Conservation (phyloP, 345 rosid species). For the Physaria fendleri region DNA sequence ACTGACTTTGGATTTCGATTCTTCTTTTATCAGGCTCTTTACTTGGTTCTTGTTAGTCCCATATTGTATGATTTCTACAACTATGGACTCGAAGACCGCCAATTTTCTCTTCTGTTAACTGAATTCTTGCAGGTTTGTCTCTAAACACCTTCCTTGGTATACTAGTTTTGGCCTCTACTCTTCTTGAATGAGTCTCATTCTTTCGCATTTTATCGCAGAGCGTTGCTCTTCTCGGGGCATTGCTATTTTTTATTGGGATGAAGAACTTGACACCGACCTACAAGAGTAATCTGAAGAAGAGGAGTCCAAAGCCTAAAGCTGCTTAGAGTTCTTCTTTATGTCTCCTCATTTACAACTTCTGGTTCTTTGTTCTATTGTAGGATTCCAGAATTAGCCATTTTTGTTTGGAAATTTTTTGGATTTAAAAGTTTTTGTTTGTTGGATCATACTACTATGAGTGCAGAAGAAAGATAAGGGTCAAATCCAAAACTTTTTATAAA, state of each 20-base stretch:
- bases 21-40: conserved; percentile 41
- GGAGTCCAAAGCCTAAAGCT: conserved; percentile 45
- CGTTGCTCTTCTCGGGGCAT: conserved; percentile 71
- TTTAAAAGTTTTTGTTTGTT: background rate
- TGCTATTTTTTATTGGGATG: conserved; percentile 81
- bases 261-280: conserved; percentile 50
- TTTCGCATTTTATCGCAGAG: conserved; percentile 35
- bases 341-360: conserved; percentile 10
- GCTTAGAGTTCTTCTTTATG: conserved; percentile 31
- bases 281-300: conserved; percentile 48
- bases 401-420: conserved; percentile 5
- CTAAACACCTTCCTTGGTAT: background rate
- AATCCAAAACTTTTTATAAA: too few species aligned
- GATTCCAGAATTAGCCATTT: too few species aligned
- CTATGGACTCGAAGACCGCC: conserved; percentile 37
- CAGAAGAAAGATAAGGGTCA: too few species aligned
- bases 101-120: conserved; percentile 38
- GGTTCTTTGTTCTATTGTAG: conserved; percentile 2
- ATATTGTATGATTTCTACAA: conserved; percentile 82
- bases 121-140: conserved; percentile 60
- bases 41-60: conserved; percentile 53
- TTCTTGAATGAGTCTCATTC: background rate
- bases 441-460: too few species aligned
- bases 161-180: background rate
- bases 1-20: background rate